Base-by-base conservation (phyloP, 202 grass and related monocot species). In the Setaria viridis region DNA sequence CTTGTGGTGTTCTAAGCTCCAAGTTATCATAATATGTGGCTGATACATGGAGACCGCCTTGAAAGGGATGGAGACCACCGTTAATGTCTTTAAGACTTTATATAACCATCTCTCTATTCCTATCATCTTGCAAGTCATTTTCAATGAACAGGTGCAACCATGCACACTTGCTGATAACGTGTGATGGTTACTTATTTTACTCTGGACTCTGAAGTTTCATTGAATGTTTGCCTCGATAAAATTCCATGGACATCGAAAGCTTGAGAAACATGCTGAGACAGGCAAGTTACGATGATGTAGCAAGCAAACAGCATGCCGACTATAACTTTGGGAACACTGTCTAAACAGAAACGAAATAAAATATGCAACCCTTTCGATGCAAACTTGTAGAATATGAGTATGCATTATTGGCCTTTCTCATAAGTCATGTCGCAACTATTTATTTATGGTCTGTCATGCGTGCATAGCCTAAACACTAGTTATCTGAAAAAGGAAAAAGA, bases 21-120 rank as follows among this genome's bases (percentile, higher is more conserved):
- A 87, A 49, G 35, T 57, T 54, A 79, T 63, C 53, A 87, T 87
- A 81, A 63, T 53, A 67, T 20, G 68, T 50, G 43, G 62, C 42
- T 51, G 69, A 19, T 14, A 62, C 3, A 76, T 37, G 62, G 79
- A 69, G 62, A 80, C 6, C 42, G 1, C 46, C 14, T 79, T n/a
- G 59, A 48, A 70, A 62, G 25, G 69, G 35, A 43, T 83, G 45
- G 42, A 87, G 12, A 42, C 33, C 60, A 41, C 79, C 67, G 51
- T 62, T 59, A 33, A 11, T 67, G 59, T 60, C 42, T 67, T 57
- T 67, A 74, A 25, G 25, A 25, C 25, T 25, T 25, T 25, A 25
- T 25, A 25, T 25, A 25, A 42, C 39, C 30, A 58, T 48, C 53
- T 69, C 63, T 53, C 11, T 43, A 54, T 6, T 82, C 50, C 4